Evolutionary conservation across 2,329 filamentous ascomycete genomes (phyloP).

Genomic region (Tolypocladium ovalisporum): DNA sequence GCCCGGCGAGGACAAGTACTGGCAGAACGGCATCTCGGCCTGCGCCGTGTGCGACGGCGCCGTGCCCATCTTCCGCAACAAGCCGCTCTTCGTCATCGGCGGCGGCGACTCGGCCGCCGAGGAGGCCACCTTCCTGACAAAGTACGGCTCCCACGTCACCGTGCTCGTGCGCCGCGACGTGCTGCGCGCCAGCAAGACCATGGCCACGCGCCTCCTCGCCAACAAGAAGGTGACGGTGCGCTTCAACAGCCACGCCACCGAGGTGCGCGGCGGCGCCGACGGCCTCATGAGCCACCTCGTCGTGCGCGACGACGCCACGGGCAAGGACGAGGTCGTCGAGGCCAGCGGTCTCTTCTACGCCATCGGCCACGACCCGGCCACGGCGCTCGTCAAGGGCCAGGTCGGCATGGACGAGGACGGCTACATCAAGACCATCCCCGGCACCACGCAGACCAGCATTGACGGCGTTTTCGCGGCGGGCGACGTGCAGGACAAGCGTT

Average conservation of each 20-base stretch:
- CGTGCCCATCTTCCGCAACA: conserved; percentile 93
- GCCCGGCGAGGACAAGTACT: conserved; percentile 85
- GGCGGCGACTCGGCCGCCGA: conserved; percentile 95
- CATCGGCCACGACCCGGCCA: conserved; percentile 92
- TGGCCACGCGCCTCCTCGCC: conserved; percentile 72
- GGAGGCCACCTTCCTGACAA: conserved; percentile 94
- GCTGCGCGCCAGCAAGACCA: conserved; percentile 80
- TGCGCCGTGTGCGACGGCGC: conserved; percentile 97
- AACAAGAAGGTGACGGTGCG: conserved; percentile 86
- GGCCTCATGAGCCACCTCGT: conserved; percentile 83
- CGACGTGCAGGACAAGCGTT: conserved; percentile 97
- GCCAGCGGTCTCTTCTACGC: conserved; percentile 96
- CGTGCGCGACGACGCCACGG: conserved; percentile 68
- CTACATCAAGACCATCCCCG: conserved; percentile 82
- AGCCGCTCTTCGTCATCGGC: conserved; percentile 89
- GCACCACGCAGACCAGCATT: conserved; percentile 77
- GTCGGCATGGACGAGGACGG: conserved; percentile 80
- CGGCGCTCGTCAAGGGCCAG: conserved; percentile 80
- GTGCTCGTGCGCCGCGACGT: conserved; percentile 84
- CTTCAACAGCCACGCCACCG: conserved; percentile 71
- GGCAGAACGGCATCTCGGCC: conserved; percentile 92
- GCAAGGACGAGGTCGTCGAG: conserved; percentile 70
- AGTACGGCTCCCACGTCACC: conserved; percentile 91
- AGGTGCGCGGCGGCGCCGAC: conserved; percentile 77
- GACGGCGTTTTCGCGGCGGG: conserved; percentile 93